Conservation (phyloP, 768 basidiomycete genomes). For the Sistotremastrum suecicum region DNA sequence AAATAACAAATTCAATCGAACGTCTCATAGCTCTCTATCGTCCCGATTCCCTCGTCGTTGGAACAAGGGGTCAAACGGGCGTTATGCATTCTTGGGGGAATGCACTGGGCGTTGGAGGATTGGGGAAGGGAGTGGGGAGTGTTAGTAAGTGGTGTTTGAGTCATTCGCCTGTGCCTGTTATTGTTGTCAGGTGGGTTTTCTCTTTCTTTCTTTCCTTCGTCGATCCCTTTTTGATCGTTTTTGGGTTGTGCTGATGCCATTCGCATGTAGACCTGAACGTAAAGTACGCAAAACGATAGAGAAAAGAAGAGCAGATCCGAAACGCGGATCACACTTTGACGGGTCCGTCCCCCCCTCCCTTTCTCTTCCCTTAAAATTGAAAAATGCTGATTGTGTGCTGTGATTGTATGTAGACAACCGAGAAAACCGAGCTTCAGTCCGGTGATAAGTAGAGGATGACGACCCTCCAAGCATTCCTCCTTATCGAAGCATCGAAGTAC, state of each 20-base stretch:
- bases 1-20: conserved; percentile 78
- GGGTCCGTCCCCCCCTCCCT: conserved; percentile 22
- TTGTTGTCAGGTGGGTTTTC: conserved; percentile 55
- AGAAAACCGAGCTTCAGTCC: too few relatives aligned
- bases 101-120: conserved; percentile 34
- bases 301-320: conserved; percentile 80
- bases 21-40: conserved; percentile 85
- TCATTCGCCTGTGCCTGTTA: conserved; percentile 89
- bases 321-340: conserved; percentile 76
- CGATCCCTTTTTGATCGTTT: too few relatives aligned
- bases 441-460: too few relatives aligned
- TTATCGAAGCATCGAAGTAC: too few relatives aligned
- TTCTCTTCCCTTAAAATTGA: background rate
- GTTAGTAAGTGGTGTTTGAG: conserved; percentile 61
- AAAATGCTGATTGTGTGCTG: background rate
- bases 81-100: conserved; percentile 39
- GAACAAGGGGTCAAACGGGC: conserved; percentile 60
- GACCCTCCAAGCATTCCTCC: too few relatives aligned
- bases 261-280: conserved; percentile 63
- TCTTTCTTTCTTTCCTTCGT: conserved; percentile 1
- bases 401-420: too few relatives aligned
- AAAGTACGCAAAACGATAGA: conserved; percentile 76
- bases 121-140: conserved; percentile 52
- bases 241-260: too few relatives aligned
- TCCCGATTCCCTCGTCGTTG: conserved; percentile 87